Evolutionary conservation across 1,284 basidiomycete genomes (phyloP), one percentile per base, ranked within the genome.

Genomic region (Singerocomus inundabilis): DNA sequence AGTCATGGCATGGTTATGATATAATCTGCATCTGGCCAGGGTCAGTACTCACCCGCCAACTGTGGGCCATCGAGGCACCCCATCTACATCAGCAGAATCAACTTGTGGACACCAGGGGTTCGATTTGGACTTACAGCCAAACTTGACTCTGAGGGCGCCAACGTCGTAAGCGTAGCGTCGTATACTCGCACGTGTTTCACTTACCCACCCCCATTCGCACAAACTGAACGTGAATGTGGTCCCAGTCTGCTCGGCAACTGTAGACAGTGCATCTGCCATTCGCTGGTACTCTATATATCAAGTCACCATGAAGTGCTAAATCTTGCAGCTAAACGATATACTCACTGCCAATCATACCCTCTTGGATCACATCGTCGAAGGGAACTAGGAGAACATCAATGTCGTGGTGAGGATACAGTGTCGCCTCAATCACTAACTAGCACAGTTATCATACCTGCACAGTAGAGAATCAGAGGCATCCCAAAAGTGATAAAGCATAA

Each of bases 131-230:
- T 21, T 78, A 64, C 43, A 80, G 58, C 81, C 80, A 82, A 9
- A 79, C 78, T 70, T 81, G 76, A 56, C 71, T 72, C 81, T 82
- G 55, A 16, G 49, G 16, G 16, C n/a, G 16, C 25, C 21, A 7
- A n/a, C n/a, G n/a, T n/a, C 26, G 18, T 60, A 21, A 57, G 48
- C 32, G 3, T 34, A 44, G 38, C 47, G 4, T 33, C 8, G 34
- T 24, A 30, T 33, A 34, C 15, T 26, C n/a, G 12, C 30, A 32
- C 24, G 32, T 31, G 29, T 43, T 43, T 37, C 13, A 68, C 74
- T 58, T 56, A 81, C 79, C 63, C 74, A 68, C 39, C 81, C 81
- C 81, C 81, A 82, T 61, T 82, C 70, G 54, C 80, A 82, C 35
- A 82, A 57, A 11, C 78, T 80, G 44, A 76, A 76, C 4, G 78